A percentile compares a stretch with the other conserved stretches of the same genome.
phyloP scores from a whole-genome alignment of 2,329 filamentous ascomycete species.

The Pseudogymnoascus sp. region DNA sequence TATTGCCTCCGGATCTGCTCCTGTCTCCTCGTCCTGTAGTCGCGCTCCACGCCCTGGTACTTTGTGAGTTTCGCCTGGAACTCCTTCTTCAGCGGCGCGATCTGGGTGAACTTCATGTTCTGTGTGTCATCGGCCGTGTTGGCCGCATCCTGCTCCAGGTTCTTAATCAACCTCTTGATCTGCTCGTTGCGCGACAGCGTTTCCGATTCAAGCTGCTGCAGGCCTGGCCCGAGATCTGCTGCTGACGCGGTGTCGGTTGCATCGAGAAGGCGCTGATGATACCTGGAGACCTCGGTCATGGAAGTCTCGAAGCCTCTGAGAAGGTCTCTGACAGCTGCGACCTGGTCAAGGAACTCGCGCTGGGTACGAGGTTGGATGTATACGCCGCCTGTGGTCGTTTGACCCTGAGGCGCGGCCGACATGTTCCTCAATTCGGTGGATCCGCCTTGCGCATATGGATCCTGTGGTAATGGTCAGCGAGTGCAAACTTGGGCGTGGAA shows the following conservation, averaged over 20 bases:
- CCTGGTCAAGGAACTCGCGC: slow-evolving; percentile 60
- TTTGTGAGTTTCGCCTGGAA: slow-evolving; percentile 65
- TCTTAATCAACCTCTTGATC: slow-evolving; percentile 73
- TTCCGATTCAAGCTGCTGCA: slow-evolving; percentile 60
- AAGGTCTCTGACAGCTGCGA: slow-evolving; percentile 58
- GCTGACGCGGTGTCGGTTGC: slow-evolving; percentile 51
- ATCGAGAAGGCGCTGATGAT: slow-evolving; percentile 65
- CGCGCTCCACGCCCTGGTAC: slow-evolving; percentile 63
- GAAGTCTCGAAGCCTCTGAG: slow-evolving; percentile 60
- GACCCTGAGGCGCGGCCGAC: slow-evolving; percentile 22
- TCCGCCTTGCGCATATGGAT: slow-evolving; percentile 17
- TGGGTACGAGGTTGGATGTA: slow-evolving; percentile 44
- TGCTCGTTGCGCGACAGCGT: slow-evolving; percentile 66
- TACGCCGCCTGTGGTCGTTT: slow-evolving; percentile 18
- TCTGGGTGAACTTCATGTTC: slow-evolving; percentile 63
- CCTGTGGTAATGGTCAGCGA: slow-evolving; percentile 12
- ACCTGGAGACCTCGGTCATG: slow-evolving; percentile 58
- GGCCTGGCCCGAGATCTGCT: slow-evolving; percentile 37
- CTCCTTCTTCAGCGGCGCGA: slow-evolving; percentile 60
- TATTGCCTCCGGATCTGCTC: slow-evolving; percentile 77
- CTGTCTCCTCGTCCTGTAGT: slow-evolving; percentile 63
- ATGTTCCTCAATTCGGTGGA: slow-evolving; percentile 22
- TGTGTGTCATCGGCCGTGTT: slow-evolving; percentile 54
- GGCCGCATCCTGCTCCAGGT: slow-evolving; percentile 61
- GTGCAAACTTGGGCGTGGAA: background rate